Evolutionary conservation across 2,329 filamentous ascomycete genomes (phyloP), one percentile per base, ranked within the genome.

Genomic region (Fusarium redolens): DNA sequence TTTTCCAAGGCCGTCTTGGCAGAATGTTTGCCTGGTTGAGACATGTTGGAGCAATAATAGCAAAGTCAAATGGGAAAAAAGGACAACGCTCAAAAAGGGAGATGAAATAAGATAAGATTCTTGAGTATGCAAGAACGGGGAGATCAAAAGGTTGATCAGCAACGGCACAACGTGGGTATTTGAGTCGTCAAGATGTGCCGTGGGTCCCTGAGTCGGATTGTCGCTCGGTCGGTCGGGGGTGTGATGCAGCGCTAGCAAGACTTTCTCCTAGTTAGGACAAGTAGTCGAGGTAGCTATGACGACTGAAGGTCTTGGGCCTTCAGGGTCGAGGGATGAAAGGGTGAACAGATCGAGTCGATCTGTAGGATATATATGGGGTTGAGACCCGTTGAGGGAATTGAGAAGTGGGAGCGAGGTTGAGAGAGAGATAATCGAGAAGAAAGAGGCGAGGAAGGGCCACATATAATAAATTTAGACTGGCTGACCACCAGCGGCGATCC

Each of bases 1-100:
- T 78, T 82, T 61, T 78, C 76, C 61, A 78, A 50, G 72, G 61
- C 74, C 35, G 77, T 68, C 68, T 80, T 80, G 71, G 48, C 61
- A 9, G 66, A 69, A 11, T 31, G 18, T 51, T 73, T 78, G 66
- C 66, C 55, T 43, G 69, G 45, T 52, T 74, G 51, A 15, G 73
- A 58, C 76, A 78, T 78, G 20, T 44, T 48, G 55, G 41, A 41
- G 35, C 37, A 20, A 48, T 15, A 55, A 33, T 35, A 31, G 10
- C 31, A 12, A 15, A 40, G 40, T n/a, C 25, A 45, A 15, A 45
- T 35, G 41, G 10, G 14, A 7, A 25, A 48, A 54, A 56, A 59
- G 14, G 22, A 62, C 50, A 57, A 66, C 58, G 58, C 66, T 65
- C n/a, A 35, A 30, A 35, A 47, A 3, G 37, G 28, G 37, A 55